phyloP scores from a whole-genome alignment of 2,329 filamentous ascomycete species.

The Calonectria pseudoturangicola region DNA sequence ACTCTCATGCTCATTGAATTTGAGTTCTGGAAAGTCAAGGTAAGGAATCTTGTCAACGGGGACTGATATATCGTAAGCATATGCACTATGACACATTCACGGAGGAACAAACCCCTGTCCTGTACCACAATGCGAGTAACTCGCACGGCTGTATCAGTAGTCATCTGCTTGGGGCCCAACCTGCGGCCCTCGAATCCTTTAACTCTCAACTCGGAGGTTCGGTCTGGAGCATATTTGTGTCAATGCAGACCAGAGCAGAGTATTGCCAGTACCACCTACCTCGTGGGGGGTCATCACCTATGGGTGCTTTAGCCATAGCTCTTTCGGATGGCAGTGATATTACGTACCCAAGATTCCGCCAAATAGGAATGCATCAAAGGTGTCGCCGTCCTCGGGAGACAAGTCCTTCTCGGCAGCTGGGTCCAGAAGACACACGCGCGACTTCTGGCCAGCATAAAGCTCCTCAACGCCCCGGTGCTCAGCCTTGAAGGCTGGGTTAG shows the following conservation, averaged over 20 bases:
- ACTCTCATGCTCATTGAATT: conserved; percentile 92
- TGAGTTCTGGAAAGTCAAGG: conserved; percentile 91
- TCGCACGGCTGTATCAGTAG: conserved; percentile 95
- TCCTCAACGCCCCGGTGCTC: conserved; percentile 88
- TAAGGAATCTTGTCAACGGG: conserved; percentile 87
- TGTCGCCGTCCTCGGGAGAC: conserved; percentile 85
- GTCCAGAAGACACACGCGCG: conserved; percentile 90
- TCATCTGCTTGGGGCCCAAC: conserved; percentile 96
- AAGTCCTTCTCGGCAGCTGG: conserved; percentile 89
- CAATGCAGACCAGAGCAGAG: conserved; percentile 37
- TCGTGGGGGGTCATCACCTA: conserved; percentile 94
- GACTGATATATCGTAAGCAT: conserved; percentile 68
- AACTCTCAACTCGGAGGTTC: conserved; percentile 94
- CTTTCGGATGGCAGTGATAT: conserved; percentile 5
- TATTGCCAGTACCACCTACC: conserved; percentile 72
- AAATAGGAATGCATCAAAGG: conserved; percentile 94
- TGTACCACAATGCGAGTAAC: conserved; percentile 94
- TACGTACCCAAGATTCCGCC: conserved; percentile 91
- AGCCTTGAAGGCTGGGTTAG: conserved; percentile 78
- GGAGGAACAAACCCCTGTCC: conserved; percentile 78
- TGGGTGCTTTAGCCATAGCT: conserved; percentile 42
- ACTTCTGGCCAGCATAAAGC: conserved; percentile 83
- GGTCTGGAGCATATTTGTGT: conserved; percentile 73
- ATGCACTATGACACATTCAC: not conserved
- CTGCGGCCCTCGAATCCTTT: conserved; percentile 93